A percentile compares a stretch with the other conserved stretches of the same genome.
Evolutionary conservation across 2,329 filamentous ascomycete species (phyloP).

Genomic region (Fusarium duplospermum): DNA sequence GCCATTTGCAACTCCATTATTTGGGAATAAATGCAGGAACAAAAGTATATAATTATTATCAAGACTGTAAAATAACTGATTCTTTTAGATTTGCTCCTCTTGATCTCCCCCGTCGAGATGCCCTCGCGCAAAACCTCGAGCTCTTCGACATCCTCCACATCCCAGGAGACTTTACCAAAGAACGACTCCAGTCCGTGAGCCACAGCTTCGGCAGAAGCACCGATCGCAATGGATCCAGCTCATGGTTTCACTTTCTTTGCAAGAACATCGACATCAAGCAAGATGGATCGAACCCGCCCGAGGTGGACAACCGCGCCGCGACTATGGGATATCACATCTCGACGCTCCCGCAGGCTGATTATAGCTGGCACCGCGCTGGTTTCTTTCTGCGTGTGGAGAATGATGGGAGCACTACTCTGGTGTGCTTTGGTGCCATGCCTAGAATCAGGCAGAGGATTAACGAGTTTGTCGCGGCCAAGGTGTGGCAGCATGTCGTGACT

Average conservation of each 20-base stretch:
- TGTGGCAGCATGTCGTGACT: constrained; percentile 37
- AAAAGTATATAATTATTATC: background rate
- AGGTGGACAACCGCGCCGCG: constrained; percentile 42
- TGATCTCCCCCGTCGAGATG: constrained; percentile 40
- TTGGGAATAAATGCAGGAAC: background rate
- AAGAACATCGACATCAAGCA: constrained; percentile 47
- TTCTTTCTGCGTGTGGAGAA: constrained; percentile 43
- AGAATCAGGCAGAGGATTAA: constrained; percentile 38
- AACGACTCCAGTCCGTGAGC: constrained; percentile 46
- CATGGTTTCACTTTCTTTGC: constrained; percentile 52
- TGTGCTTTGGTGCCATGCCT: constrained; percentile 43
- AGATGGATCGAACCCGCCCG: constrained; percentile 26
- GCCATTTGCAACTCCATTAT: background rate
- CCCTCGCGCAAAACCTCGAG: constrained; percentile 39
- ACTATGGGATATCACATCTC: constrained; percentile 40
- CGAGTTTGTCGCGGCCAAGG: constrained; percentile 38
- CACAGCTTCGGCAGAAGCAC: constrained; percentile 49
- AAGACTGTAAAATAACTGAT: constrained; percentile 2
- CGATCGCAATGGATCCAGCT: constrained; percentile 38
- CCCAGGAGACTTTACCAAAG: constrained; percentile 47
- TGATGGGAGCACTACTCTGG: constrained; percentile 32
- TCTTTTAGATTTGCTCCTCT: constrained; percentile 43
- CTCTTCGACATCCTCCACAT: constrained; percentile 47
- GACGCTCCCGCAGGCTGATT: constrained; percentile 44
- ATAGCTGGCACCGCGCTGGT: constrained; percentile 43